phyloP scores from a whole-genome alignment of 2,329 filamentous ascomycete species.

The Drechslerella coelobrocha region DNA sequence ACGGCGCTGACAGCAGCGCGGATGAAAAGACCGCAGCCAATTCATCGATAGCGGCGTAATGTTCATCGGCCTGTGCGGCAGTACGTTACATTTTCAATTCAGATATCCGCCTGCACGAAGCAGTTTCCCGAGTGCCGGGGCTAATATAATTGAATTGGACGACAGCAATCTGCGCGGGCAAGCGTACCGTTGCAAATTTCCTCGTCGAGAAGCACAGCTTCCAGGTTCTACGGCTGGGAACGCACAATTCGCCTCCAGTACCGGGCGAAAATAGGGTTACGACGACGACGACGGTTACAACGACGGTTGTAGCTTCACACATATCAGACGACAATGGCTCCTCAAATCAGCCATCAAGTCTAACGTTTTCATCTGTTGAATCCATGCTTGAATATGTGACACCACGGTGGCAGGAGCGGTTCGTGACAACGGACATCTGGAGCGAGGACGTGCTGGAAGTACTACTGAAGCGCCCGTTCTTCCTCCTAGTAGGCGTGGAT shows the following conservation, averaged over 20 bases:
- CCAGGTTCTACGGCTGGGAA: constrained; percentile 57
- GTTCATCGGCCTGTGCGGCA: constrained; percentile 46
- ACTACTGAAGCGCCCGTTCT: constrained; percentile 82
- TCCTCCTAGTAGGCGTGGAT: constrained; percentile 89
- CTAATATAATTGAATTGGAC: neutral
- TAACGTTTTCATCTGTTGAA: constrained; percentile 67
- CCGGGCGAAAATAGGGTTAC: constrained; percentile 9
- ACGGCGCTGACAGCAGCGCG: neutral
- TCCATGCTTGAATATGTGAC: constrained; percentile 85
- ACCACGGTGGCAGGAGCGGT: constrained; percentile 78
- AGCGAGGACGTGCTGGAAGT: constrained; percentile 75
- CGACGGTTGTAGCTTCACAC: constrained; percentile 16
- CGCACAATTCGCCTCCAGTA: constrained; percentile 16
- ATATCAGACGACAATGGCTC: constrained; percentile 10
- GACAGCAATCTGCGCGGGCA: constrained; percentile 76
- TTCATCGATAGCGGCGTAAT: constrained; percentile 11
- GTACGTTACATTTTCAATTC: constrained; percentile 15
- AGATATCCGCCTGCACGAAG: neutral
- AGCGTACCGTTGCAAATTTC: constrained; percentile 86
- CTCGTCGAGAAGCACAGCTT: constrained; percentile 85
- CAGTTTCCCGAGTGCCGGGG: neutral
- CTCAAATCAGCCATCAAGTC: neutral
- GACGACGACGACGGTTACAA: neutral
- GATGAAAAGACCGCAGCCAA: neutral
- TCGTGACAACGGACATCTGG: constrained; percentile 84